These are phyloP conservation scores for Plenodomus tracheiphilus DNA, from an alignment of 2,329 filamentous ascomycete species.

Conservation along the genomic window DNA sequence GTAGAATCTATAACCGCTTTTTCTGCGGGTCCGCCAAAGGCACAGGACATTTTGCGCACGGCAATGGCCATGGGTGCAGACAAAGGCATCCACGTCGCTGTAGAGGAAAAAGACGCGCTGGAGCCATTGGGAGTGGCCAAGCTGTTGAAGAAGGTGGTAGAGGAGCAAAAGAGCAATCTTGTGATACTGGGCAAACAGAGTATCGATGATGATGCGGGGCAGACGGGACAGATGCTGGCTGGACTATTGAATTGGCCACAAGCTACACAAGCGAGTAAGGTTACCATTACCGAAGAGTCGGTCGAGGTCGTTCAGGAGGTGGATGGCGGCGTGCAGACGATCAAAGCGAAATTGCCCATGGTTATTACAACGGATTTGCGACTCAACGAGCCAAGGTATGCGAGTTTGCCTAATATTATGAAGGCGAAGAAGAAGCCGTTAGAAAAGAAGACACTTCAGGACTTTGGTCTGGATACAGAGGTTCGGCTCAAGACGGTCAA, in stretches of 20 bases:
- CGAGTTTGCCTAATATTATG: slow-evolving; percentile 97
- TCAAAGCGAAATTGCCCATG: slow-evolving; percentile 84
- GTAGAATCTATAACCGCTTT: slow-evolving; percentile 92
- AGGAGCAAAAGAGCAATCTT: slow-evolving; percentile 84
- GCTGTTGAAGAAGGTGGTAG: slow-evolving; percentile 75
- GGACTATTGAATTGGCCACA: slow-evolving; percentile 90
- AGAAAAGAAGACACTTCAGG: slow-evolving; percentile 84
- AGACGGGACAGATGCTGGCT: slow-evolving; percentile 98
- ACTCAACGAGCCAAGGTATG: slow-evolving; percentile 93
- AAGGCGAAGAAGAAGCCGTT: slow-evolving; percentile 99
- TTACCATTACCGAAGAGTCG: slow-evolving; percentile 72
- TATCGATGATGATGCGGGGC: slow-evolving; percentile 92
- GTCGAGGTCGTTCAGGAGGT: slow-evolving; percentile 88
- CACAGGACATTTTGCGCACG: slow-evolving; percentile 85
- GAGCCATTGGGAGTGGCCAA: slow-evolving; percentile 95
- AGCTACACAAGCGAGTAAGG: slow-evolving; percentile 88
- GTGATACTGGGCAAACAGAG: slow-evolving; percentile 96
- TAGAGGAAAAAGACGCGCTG: slow-evolving; percentile 67
- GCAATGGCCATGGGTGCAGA: slow-evolving; percentile 99
- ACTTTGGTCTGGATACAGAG: slow-evolving; percentile 72
- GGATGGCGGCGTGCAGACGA: slow-evolving; percentile 90
- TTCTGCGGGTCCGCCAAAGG: slow-evolving; percentile 84
- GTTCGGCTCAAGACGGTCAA: slow-evolving; percentile 85
- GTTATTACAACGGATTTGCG: slow-evolving; percentile 93
- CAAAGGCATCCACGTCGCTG: slow-evolving; percentile 76